phyloP scores from a whole-genome alignment of 1,284 basidiomycete species.

The Agroathelia rolfsii region DNA sequence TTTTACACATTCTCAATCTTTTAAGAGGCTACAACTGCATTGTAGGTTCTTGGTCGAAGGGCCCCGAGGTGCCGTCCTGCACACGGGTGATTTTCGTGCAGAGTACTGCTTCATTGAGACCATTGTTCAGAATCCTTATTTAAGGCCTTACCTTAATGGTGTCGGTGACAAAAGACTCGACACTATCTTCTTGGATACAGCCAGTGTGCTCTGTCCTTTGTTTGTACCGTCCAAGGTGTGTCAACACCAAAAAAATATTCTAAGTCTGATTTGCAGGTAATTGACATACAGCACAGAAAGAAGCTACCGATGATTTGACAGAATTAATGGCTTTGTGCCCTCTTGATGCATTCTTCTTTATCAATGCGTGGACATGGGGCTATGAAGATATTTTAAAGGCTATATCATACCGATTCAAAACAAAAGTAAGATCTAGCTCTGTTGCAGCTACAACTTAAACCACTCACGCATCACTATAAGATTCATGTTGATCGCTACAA shows the following conservation, averaged over 20 bases:
- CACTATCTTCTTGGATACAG: conserved; percentile 84
- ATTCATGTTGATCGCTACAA: conserved; percentile 91
- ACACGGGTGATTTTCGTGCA: conserved; percentile 89
- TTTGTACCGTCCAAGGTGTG: conserved; percentile 68
- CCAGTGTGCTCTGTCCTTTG: conserved; percentile 47
- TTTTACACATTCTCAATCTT: conserved; percentile 1
- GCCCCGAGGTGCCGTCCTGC: conserved; percentile 59
- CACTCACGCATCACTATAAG: conserved; percentile 29
- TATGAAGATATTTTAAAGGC: conserved; percentile 80
- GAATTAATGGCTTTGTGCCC: conserved; percentile 64
- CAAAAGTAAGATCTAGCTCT: conserved; percentile 34
- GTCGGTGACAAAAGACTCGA: conserved; percentile 42
- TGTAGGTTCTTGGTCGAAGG: conserved; percentile 84
- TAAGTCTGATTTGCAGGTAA: background rate
- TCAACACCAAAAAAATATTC: background rate
- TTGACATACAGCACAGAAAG: conserved; percentile 32
- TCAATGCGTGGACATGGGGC: conserved; percentile 92
- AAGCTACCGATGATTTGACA: conserved; percentile 59
- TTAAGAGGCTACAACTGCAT: conserved; percentile 4
- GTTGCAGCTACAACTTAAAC: background rate
- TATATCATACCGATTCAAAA: conserved; percentile 53
- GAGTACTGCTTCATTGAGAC: conserved; percentile 71
- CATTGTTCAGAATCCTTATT: conserved; percentile 54
- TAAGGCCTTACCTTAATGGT: conserved; percentile 57
- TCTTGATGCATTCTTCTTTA: conserved; percentile 64